Evolutionary conservation across 768 basidiomycete species (phyloP).

Genomic region (Suillus sp.): DNA sequence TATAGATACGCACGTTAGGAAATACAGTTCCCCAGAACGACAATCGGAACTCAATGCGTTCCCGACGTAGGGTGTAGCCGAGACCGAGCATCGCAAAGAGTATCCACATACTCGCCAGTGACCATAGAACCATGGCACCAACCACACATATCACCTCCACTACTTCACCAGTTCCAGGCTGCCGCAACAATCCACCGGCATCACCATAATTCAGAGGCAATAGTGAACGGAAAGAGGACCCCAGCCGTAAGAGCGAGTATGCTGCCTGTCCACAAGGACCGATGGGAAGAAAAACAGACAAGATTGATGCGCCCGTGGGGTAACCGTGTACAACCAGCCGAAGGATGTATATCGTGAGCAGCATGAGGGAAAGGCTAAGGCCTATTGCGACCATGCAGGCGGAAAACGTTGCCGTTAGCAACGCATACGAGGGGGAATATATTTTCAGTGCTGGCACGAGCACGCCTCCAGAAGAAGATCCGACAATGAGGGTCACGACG

Average conservation of each 20-base stretch:
- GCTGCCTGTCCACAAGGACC: conserved; percentile 75
- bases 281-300: conserved; percentile 71
- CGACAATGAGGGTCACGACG: conserved; percentile 72
- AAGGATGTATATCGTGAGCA: conserved; percentile 64
- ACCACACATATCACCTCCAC: conserved; percentile 51
- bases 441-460: conserved; percentile 51
- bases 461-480: conserved; percentile 64
- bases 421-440: conserved; percentile 49
- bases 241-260: conserved; percentile 56
- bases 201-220: conserved; percentile 37
- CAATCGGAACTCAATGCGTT: conserved; percentile 51
- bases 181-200: conserved; percentile 39
- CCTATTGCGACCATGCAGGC: conserved; percentile 60
- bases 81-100: conserved; percentile 56
- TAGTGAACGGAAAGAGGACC: conserved; percentile 44
- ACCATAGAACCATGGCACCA: conserved; percentile 58
- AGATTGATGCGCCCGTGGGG: conserved; percentile 46
- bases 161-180: conserved; percentile 37
- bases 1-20: conserved; percentile 54
- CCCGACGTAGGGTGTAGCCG: conserved; percentile 41
- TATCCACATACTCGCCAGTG: conserved; percentile 64
- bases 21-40: conserved; percentile 73
- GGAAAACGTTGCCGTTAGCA: conserved; percentile 55
- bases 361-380: conserved; percentile 62
- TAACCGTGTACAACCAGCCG: conserved; percentile 61